Conservation (phyloP, 495 filamentous ascomycete genomes). For the Saxophila tyrrhenica region DNA sequence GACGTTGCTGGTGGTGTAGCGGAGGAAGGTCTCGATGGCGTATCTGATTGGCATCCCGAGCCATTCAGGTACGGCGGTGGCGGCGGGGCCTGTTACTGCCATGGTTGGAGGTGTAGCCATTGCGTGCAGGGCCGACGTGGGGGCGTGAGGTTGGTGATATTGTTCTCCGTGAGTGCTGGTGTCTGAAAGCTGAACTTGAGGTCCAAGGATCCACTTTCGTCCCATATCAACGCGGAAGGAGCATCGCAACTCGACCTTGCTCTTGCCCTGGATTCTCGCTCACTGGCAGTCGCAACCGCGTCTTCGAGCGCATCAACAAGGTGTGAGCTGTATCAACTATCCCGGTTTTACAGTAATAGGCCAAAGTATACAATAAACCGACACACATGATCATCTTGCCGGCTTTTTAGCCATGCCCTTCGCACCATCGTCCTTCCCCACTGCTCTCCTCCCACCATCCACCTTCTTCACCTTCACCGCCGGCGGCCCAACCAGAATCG, state of each 20-base stretch:
- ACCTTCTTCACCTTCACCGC: background rate
- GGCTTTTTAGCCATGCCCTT: background rate
- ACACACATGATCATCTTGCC: background rate
- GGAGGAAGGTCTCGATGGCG: background rate
- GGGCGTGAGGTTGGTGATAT: no score
- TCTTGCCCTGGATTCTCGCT: background rate
- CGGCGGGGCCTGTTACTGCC: background rate
- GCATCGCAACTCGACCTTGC: background rate
- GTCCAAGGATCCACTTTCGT: no score
- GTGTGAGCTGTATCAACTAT: background rate
- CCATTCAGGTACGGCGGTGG: background rate
- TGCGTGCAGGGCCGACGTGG: no score
- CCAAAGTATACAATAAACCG: background rate
- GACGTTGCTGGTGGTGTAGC: background rate
- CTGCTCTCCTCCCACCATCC: background rate
- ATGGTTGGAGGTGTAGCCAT: background rate
- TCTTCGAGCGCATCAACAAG: background rate
- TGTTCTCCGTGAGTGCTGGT: no score
- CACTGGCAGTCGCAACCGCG: background rate
- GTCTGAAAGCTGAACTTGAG: no score
- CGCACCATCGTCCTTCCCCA: background rate
- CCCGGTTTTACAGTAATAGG: no score
- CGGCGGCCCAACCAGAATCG: constrained; percentile 6
- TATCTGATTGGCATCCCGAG: background rate
- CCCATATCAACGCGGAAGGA: no score